Evolutionary conservation across 139 green algal genomes (phyloP), one percentile per base, ranked within the genome.

Genomic region (Tetraselmis chui): DNA sequence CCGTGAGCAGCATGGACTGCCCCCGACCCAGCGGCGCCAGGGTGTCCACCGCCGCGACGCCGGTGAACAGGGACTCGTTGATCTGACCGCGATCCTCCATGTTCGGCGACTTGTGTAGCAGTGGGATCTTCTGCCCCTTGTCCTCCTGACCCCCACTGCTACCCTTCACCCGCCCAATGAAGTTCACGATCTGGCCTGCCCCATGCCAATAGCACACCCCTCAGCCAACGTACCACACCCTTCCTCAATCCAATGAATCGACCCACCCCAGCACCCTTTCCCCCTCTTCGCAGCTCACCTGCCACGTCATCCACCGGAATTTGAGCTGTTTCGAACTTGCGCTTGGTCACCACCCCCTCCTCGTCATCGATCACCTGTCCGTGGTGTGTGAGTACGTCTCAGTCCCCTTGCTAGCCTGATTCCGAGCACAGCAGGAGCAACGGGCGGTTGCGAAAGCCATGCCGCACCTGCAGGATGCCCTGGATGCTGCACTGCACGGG

Each of bases 11-110:
- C 86, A 95, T 87, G 0, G 87, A 90, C 45, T 93, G 88, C 11
- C 94, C 94, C n/a, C 91, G 87, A 0, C 94, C 94, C 31, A 98
- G 82, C 0, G 93, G 94, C 0, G 93, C 97, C 23, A 98, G 83
- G 22, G 91, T 86, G 81, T 98, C 94, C 29, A 98, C 28, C 0
- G 84, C 93, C 89, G 94, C 87, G 29, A 85, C 59, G 29, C 93
- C 93, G 25, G 94, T 97, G 18, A 92, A 31, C 29, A 96, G 82
- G 23, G 89, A 78, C 82, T 95, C 90, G 5, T 79, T 83, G 85
- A 97, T 95, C 83, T 94, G 92, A 78, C 95, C 92, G 18, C 93
- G 82, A 74, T 84, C 80, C 67, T 94, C 92, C 91, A 96, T 96
- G 79, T 90, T 78, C 25, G 90, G 86, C 81, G 88, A 82, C 59